These are phyloP conservation scores for Saturnispora sekii DNA, from an alignment of 805 yeast genomes.

Conservation along the genomic window DNA sequence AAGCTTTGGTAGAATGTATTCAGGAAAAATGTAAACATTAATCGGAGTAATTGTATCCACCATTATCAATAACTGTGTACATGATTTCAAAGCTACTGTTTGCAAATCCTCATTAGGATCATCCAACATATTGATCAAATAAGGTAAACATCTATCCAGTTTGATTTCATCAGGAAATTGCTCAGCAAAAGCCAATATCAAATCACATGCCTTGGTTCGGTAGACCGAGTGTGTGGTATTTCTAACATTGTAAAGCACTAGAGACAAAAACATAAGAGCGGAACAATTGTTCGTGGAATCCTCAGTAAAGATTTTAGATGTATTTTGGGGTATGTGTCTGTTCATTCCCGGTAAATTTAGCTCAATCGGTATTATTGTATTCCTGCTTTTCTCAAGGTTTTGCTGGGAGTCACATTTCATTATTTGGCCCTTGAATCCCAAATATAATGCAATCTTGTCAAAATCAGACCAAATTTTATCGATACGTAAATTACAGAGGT, in stretches of 20 bases:
- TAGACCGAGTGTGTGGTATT: conserved; percentile 51
- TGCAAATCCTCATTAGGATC: conserved; percentile 61
- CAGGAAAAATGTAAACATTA: conserved; percentile 70
- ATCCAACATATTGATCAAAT: conserved; percentile 59
- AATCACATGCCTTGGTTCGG: conserved; percentile 61
- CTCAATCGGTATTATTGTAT: conserved; percentile 29
- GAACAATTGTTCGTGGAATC: conserved; percentile 31
- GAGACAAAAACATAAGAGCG: conserved; percentile 46
- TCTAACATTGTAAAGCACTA: conserved; percentile 50
- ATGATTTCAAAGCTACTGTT: conserved; percentile 49
- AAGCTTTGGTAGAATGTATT: conserved; percentile 70
- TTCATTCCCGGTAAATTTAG: conserved; percentile 46
- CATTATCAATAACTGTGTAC: conserved; percentile 58
- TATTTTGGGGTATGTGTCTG: conserved; percentile 33
- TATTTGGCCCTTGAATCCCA: conserved; percentile 28
- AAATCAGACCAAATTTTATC: conserved; percentile 51
- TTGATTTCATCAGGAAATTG: conserved; percentile 73
- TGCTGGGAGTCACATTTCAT: conserved; percentile 11
- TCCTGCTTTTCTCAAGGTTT: conserved; percentile 9
- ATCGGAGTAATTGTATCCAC: conserved; percentile 62
- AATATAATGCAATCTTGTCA: conserved; percentile 35
- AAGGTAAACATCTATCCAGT: conserved; percentile 79
- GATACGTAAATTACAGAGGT: conserved; percentile 47
- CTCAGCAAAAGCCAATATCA: conserved; percentile 68
- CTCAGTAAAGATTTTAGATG: conserved; percentile 22